Evolutionary conservation across 2,329 filamentous ascomycete genomes (phyloP).

Genomic region (Aureobasidium sp.): DNA sequence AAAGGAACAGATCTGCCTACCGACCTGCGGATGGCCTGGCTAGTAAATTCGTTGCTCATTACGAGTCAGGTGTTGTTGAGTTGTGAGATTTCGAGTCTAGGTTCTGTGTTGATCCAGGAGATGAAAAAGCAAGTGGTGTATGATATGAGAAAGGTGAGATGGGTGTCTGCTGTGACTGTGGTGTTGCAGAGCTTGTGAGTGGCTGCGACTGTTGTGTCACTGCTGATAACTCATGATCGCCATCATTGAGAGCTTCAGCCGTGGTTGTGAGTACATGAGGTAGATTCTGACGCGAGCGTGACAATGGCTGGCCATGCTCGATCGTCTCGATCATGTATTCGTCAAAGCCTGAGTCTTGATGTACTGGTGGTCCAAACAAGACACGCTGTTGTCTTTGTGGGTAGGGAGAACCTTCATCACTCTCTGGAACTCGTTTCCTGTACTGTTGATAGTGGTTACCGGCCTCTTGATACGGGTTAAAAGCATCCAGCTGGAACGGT

Average conservation of each 20-base stretch:
- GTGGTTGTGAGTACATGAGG: not conserved
- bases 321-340: conserved; percentile 23
- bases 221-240: not conserved
- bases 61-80: not conserved
- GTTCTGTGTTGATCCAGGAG: not conserved
- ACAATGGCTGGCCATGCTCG: not conserved
- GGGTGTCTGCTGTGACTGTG: not conserved
- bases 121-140: not conserved
- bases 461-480: not conserved
- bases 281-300: not conserved
- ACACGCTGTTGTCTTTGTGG: not conserved
- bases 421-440: not conserved
- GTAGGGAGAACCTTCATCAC: not conserved
- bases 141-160: conserved; percentile 7
- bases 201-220: not conserved
- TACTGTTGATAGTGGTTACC: not conserved
- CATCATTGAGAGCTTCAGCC: not conserved
- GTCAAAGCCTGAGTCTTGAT: conserved; percentile 34
- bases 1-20: not conserved
- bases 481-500: not conserved
- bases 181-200: not conserved
- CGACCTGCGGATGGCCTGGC: not conserved
- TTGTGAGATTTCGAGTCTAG: not conserved
- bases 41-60: not conserved
- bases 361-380: conserved; percentile 19